Conservation (phyloP, 176 grass and related monocot species). For the Aegilops umbellulata region DNA sequence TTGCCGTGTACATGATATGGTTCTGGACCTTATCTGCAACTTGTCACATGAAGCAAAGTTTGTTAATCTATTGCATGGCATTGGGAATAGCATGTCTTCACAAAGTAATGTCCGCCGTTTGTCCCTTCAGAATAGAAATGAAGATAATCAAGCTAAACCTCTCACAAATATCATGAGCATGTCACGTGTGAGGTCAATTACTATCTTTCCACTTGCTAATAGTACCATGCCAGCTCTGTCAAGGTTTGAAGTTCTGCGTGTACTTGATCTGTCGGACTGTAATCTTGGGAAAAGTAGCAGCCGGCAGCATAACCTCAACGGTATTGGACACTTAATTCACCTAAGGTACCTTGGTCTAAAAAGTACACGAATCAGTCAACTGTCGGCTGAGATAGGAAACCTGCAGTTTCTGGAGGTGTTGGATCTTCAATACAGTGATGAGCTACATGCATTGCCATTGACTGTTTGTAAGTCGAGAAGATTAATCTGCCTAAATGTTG, state of each 20-base stretch:
- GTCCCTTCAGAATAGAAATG: too few relatives aligned
- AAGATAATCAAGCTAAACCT: neutral
- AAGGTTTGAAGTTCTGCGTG: neutral
- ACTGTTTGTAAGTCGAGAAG: neutral
- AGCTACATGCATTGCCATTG: neutral
- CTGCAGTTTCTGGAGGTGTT: neutral
- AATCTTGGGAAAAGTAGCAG: neutral
- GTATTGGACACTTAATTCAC: neutral
- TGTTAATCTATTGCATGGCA: too few relatives aligned
- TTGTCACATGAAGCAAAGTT: too few relatives aligned
- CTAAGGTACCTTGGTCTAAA: neutral
- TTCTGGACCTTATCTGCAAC: too few relatives aligned
- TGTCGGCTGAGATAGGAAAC: neutral
- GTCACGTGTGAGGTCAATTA: neutral
- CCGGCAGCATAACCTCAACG: neutral
- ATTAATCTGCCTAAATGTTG: neutral
- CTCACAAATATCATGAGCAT: neutral
- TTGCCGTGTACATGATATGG: too few relatives aligned
- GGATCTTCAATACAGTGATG: rapidly evolving
- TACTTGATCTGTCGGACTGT: neutral
- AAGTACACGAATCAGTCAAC: rapidly evolving
- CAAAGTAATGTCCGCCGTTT: too few relatives aligned
- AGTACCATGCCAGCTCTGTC: neutral
- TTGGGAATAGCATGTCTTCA: too few relatives aligned
- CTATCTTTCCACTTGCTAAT: neutral